Conservation (phyloP, 139 green algal genomes). For the Volvox reticuliferus region DNA sequence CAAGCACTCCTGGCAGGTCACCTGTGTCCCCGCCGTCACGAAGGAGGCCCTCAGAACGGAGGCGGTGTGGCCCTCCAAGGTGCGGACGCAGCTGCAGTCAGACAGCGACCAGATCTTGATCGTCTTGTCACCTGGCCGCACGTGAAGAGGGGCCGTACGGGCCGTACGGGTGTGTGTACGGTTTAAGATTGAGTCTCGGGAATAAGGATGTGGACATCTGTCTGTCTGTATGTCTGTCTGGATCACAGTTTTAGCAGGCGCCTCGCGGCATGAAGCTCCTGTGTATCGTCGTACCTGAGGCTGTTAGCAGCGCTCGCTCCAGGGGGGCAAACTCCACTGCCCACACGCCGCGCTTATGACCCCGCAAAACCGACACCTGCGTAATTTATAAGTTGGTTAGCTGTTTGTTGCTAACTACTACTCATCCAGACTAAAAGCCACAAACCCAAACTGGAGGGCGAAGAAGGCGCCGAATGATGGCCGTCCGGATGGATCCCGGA, state of each 20-base stretch:
- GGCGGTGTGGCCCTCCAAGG: conserved; percentile 92
- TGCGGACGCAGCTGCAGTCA: conserved; percentile 90
- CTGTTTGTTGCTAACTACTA: not conserved
- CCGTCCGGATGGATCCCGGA: too few species aligned
- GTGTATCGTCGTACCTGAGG: conserved; percentile 43
- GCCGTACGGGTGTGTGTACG: too few species aligned
- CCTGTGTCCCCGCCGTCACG: conserved; percentile 84
- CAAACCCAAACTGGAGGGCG: too few species aligned
- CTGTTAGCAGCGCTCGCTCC: conserved; percentile 75
- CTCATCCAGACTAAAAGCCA: too few species aligned
- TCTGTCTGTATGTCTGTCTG: too few species aligned
- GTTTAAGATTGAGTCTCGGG: too few species aligned
- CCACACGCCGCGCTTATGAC: conserved; percentile 97
- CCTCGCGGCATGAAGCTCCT: too few species aligned
- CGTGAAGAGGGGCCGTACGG: too few species aligned
- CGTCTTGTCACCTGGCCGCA: conserved; percentile 79
- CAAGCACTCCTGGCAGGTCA: conserved; percentile 9
- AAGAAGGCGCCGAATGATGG: too few species aligned
- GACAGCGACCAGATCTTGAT: conserved; percentile 91
- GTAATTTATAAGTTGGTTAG: not conserved
- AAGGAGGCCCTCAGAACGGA: conserved; percentile 89
- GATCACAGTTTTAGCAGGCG: too few species aligned
- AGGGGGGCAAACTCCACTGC: conserved; percentile 90
- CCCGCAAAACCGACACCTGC: conserved; percentile 67
- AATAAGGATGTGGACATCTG: too few species aligned